Evolutionary conservation across 345 rosid species (phyloP), one percentile per base, ranked within the genome.

Genomic region (Luvunga scandens): DNA sequence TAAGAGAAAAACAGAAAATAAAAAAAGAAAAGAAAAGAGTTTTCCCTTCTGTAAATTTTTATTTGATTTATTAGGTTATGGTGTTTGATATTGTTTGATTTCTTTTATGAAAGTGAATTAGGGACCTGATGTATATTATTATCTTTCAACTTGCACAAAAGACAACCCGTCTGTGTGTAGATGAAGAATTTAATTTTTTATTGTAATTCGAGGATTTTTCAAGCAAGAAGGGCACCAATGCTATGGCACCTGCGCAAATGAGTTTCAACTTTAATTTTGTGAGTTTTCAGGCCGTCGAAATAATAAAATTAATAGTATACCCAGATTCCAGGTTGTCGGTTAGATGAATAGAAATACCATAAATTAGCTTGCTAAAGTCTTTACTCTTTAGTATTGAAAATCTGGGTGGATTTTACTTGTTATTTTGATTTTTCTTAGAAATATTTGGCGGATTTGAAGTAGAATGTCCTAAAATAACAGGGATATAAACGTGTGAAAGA

Each of bases 61-160:
- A 69, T 77, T 79, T 69, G 62, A 69, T 81, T 80, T 25, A 75
- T 80, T 77, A 83, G 88, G 79, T 73, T 69, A 10, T 55, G 79
- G 75, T 81, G 81, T 81, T 81, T 82, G 80, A 73, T 78, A 78
- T 84, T 82, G 87, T 84, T 87, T 81, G 85, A 79, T 85, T 87
- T 76, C 79, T 72, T 83, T 83, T 63, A 45, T 25, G 74, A 42
- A 76, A 69, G 39, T 78, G 76, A 75, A 78, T 76, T 45, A 78
- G 81, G 77, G 76, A 71, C 67, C 45, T 71, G 59, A 34, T 83
- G 81, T 83, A 76, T 80, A 67, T 78, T 63, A 38, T 78, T 59
- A 31, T 75, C 59, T 38, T 78, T 55, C 65, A 48, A 28, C 66
- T 59, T 50, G 60, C 79, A 27, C 45, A 66, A 48, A 64, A 65